A percentile compares a stretch with the other conserved stretches of the same genome.
Conservation (phyloP, 306 rosid genomes). For the Quercus bicolor region DNA sequence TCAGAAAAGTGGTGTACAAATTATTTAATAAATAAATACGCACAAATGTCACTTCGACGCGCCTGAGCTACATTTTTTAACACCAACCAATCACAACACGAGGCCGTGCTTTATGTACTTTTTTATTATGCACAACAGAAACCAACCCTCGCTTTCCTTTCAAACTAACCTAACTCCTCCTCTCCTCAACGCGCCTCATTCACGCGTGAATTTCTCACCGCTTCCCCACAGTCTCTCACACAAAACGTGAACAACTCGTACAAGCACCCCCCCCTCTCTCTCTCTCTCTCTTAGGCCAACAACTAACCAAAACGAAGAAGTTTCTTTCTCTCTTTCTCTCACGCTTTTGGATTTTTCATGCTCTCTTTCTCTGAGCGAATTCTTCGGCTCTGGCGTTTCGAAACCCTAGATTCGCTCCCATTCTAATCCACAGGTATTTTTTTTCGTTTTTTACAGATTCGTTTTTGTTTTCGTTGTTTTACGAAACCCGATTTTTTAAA, state of each 20-base stretch:
- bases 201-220: constrained; percentile 21
- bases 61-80: not conserved
- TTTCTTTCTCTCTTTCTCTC: constrained; percentile 31
- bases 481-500: not conserved
- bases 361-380: constrained; percentile 36
- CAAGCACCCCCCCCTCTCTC: constrained; percentile 34
- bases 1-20: not conserved
- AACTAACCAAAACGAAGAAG: constrained; percentile 44
- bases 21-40: not conserved
- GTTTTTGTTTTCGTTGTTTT: constrained; percentile 19
- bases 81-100: constrained; percentile 30
- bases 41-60: constrained; percentile 20
- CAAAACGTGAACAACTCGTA: constrained; percentile 50
- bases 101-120: constrained; percentile 32
- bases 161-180: not conserved
- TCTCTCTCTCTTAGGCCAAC: constrained; percentile 31
- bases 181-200: constrained; percentile 19
- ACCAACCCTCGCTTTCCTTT: constrained; percentile 31
- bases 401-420: constrained; percentile 58
- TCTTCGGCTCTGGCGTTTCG: constrained; percentile 30
- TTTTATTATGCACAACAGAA: constrained; percentile 31
- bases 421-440: constrained; percentile 36
- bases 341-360: constrained; percentile 38
- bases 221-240: not conserved
- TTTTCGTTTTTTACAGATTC: constrained; percentile 14